Conservation (phyloP, 345 rosid species). For the Corymbia maculata region DNA sequence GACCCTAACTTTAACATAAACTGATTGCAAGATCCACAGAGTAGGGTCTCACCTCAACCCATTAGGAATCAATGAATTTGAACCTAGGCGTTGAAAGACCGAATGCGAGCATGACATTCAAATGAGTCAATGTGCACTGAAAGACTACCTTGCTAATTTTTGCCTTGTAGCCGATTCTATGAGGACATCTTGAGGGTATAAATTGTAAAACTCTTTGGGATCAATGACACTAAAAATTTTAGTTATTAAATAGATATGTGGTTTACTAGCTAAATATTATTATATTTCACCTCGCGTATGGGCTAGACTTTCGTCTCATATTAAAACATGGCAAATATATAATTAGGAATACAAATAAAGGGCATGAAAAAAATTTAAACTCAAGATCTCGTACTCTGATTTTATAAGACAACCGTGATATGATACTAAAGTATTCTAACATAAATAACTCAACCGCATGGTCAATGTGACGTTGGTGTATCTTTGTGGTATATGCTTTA, state of each 20-base stretch:
- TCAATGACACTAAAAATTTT: neutral
- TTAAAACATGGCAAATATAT: no score
- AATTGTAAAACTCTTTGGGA: neutral
- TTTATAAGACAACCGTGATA: neutral
- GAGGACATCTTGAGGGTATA: neutral
- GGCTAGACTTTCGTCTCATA: neutral
- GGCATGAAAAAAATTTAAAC: neutral
- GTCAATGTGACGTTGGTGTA: rapidly evolving
- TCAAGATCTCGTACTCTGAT: no score
- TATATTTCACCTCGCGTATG: neutral
- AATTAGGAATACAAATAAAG: neutral
- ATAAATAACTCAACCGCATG: neutral
- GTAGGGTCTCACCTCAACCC: neutral
- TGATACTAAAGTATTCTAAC: no score
- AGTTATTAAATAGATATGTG: no score
- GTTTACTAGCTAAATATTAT: no score
- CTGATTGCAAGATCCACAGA: neutral
- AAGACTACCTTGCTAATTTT: neutral
- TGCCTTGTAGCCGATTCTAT: neutral
- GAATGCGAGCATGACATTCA: neutral
- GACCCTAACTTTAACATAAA: neutral
- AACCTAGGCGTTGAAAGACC: neutral
- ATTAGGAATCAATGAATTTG: neutral
- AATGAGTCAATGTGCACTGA: neutral
- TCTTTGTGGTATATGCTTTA: no score